Evolutionary conservation across 345 rosid genomes (phyloP), one percentile per base, ranked within the genome.

Genomic region (Iberis pinnata): DNA sequence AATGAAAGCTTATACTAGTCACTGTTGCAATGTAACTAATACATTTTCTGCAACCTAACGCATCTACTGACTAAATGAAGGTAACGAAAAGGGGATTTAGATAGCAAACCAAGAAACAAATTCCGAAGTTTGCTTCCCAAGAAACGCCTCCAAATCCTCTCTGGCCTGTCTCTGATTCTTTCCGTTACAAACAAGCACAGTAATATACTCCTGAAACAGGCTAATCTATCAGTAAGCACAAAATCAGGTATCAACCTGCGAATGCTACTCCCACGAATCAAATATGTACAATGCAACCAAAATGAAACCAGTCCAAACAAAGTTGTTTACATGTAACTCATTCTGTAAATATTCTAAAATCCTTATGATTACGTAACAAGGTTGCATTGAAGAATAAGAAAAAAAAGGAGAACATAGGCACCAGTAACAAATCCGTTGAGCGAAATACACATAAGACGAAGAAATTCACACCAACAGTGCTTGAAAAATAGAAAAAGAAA

Each of bases 101-200:
- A 55, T 4, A 61, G 29, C 61, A 45, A 40, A 73, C 73, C 73
- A 68, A 26, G 64, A 36, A 36, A 64, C 68, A 44, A 73, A 68
- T 54, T 44, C 49, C 8, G 26, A 36, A 52, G 70, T 43, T 41
- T 49, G 29, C 22, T 64, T 45, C 32, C 64, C 68, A 39, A 73
- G 76, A 64, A 73, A 68, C 6, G 73, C 70, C n/a, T 64, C 64
- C 58, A 73, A 60, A 39, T 73, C 66, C 19, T 68, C 60, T 45
- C 38, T 50, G 19, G 61, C 57, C 52, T 68, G 73, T 4, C 49
- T 39, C 44, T 68, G 67, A 49, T 49, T 43, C 70, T 72, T 68
- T 10, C 76, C 76, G 27, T 63, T 72, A 59, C 76, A 72, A 22
- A 72, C 57, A 59, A 63, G 65, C 64, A 72, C 53, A 6, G 60